Percentiles rank a stretch among this genome's conserved stretches.
Evolutionary conservation across 352 stramenopile genomes (phyloP).

Genomic region (Phytophthora crassamura): DNA sequence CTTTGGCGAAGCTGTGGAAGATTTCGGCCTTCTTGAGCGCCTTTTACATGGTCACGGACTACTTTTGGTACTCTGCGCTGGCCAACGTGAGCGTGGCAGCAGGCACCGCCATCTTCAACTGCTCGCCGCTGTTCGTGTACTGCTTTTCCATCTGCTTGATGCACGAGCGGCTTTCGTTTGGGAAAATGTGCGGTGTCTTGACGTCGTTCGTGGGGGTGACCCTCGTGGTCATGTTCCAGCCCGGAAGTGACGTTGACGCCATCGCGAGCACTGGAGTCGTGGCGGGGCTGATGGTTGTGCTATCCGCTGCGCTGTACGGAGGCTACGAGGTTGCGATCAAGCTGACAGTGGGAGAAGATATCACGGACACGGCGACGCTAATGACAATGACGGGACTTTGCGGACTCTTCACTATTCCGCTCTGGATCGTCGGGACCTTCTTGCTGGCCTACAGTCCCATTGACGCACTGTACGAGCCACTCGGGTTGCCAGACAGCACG

Average conservation of each 20-base stretch:
- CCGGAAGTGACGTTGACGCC: conserved; percentile 25
- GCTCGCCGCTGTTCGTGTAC: conserved; percentile 69
- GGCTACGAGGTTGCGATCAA: conserved; percentile 58
- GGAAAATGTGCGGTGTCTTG: conserved; percentile 54
- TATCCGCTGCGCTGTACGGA: conserved; percentile 52
- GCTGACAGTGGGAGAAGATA: conserved; percentile 41
- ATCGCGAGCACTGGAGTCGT: conserved; percentile 41
- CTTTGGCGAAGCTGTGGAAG: conserved; percentile 33
- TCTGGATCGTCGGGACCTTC: conserved; percentile 55
- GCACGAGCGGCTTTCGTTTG: conserved; percentile 41
- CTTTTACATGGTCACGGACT: conserved; percentile 52
- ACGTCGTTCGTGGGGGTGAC: conserved; percentile 54
- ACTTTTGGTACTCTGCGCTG: conserved; percentile 68
- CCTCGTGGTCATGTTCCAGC: conserved; percentile 57
- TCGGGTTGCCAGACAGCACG: conserved; percentile 47
- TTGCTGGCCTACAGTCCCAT: conserved; percentile 48
- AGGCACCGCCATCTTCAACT: conserved; percentile 66
- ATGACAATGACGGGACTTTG: conserved; percentile 40
- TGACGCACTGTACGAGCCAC: conserved; percentile 49
- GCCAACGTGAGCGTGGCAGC: conserved; percentile 52
- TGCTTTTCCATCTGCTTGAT: conserved; percentile 73
- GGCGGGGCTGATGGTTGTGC: conserved; percentile 52
- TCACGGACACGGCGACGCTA: conserved; percentile 62
- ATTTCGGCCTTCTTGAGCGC: conserved; percentile 51
- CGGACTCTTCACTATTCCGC: conserved; percentile 52